Base-by-base conservation (phyloP, 352 stramenopile genomes). In the Pythium rhizo-oryzae region DNA sequence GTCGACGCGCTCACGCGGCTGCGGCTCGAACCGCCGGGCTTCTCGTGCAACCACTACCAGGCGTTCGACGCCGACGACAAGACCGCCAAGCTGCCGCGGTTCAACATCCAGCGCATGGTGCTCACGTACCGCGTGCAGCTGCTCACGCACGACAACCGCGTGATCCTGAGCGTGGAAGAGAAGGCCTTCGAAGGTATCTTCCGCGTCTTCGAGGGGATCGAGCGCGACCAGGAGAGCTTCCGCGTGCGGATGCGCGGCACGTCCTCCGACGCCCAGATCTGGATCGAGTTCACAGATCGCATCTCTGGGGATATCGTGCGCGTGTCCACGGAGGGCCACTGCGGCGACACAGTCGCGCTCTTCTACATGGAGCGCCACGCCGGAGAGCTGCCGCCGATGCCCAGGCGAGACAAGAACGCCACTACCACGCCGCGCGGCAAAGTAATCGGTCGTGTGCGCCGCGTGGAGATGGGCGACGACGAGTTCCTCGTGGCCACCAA, bases 341-440 rank as follows among this genome's bases (percentile, higher is more conserved):
- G 37, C 19, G 33, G 44, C 23, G 54, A 63, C 37, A 16, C 46
- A 18, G 54, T 63, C 13, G 43, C 35, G 12, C 23, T 69, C 6
- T 56, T 63, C n/a, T 64, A 70, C 39, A 33, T 70, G 16, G 44
- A 49, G 24, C 50, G 55, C 43, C 19, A 56, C 23, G 39, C 47
- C 28, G 23, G 43, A 0, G 24, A 25, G 53, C 43, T 59, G 19
- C 43, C 41, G 11, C 62, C 46, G 12, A 39, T 69, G 43, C 25
- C n/a, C 8, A 63, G 51, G 53, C 4, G 28, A 6, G 33, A 18
- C 0, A n/a, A 63, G 37, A 16, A 30, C 8, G 41, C 11, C 5
- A 58, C 21, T 6, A 33, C 28, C 28, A 33, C 28, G 28, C 28
- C 28, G 16, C 55, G 47, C 0, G 58, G 37, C 47, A 59, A 70